Conservation (phyloP, 257 asterid genomes). For the Nemophila menziesii region DNA sequence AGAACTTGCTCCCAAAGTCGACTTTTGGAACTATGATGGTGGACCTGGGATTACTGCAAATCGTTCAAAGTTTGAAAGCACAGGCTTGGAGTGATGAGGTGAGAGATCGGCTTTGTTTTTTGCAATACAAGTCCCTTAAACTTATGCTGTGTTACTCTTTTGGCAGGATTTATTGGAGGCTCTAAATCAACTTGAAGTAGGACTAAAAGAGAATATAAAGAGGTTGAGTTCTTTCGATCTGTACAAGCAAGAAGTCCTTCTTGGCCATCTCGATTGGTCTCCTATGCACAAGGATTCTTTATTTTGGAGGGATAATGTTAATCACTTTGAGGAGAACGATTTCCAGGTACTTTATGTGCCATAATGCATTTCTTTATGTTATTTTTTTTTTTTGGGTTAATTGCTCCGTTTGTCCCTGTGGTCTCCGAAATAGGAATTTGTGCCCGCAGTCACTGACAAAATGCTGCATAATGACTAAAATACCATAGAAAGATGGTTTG, state of each 20-base stretch:
- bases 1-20: slow-evolving; percentile 69
- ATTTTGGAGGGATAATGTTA: slow-evolving; percentile 73
- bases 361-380: no score
- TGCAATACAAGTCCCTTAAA: background rate
- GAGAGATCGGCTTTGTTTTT: slow-evolving; percentile 4
- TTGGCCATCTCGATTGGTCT: slow-evolving; percentile 87
- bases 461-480: background rate
- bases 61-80: slow-evolving; percentile 76
- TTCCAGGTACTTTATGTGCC: slow-evolving; percentile 48
- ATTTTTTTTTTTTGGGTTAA: background rate
- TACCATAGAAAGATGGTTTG: no score
- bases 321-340: slow-evolving; percentile 63
- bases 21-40: slow-evolving; percentile 78
- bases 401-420: no score
- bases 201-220: slow-evolving; percentile 62
- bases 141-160: background rate
- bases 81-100: slow-evolving; percentile 99
- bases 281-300: slow-evolving; percentile 84
- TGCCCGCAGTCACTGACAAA: background rate
- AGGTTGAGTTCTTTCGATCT: slow-evolving; percentile 70
- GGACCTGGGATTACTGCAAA: slow-evolving; percentile 65
- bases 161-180: slow-evolving; percentile 74
- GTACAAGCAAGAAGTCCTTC: slow-evolving; percentile 84
- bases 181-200: slow-evolving; percentile 67
- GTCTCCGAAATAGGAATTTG: background rate